Base-by-base conservation (phyloP, 495 filamentous ascomycete genomes). In the Penicillium angulare region DNA sequence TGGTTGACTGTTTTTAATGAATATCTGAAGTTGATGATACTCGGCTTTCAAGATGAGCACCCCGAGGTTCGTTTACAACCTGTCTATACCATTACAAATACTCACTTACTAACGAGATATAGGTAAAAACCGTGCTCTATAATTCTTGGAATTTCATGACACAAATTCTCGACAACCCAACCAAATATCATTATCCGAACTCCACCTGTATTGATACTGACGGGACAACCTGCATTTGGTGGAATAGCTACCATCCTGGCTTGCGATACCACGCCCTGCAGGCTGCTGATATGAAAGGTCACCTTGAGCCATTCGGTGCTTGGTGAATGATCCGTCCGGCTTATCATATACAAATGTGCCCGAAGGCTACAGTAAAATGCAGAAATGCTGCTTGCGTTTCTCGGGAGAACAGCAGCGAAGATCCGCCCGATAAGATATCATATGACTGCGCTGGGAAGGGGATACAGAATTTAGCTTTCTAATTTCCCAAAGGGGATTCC, bases 101-200 rank as follows among this genome's bases (percentile, higher is more conserved):
- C 15, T 22, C 13, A n/a, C 7, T 36, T 26, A 43, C 47, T 50
- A 34, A 43, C 43, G 9, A 24, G 5, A 22, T 49, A 8, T 47
- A 69, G 60, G 52, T 51, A 3, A 49, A 53, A 23, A 57, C 56
- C 4, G 66, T 69, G 3, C 33, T 67, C 33, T 74, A 74, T 41
- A 64, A 74, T 49, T 50, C 64, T 0, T 69, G 58, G 48, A 43
- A 47, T 12, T 71, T 72, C 49, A 75, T 86, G 68, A 77, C 72
- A 0, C 57, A 58, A 10, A 67, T 86, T n/a, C 49, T 86, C 16
- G 74, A 85, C 50, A 59, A 79, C 17, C 83, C 83, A 1, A 45
- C 51, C 12, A 47, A 59, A 15, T 83, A 68, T 38, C 67, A 68
- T 18, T 70, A 59, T 27, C 55, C 47, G 8, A 55, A 71, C 50